Evolutionary conservation across 495 filamentous ascomycete genomes (phyloP), one percentile per base, ranked within the genome.

Genomic region (Clohesyomyces aquaticus): DNA sequence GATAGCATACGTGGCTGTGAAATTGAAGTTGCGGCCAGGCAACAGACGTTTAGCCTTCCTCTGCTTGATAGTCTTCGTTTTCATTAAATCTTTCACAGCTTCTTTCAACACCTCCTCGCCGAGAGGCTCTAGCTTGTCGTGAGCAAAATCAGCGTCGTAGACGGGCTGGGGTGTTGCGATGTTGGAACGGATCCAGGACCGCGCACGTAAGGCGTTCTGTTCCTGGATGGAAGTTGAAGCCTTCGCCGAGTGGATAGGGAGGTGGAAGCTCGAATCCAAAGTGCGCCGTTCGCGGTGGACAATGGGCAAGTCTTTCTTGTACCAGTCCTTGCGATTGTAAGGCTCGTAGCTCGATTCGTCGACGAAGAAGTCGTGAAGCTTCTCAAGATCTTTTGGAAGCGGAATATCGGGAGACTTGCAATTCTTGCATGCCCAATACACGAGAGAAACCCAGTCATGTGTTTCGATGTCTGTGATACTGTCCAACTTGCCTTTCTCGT

Each of bases 391-490:
- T 10, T 4, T 25, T 47, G 32, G 45, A 23, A 66, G 47, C 27
- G 45, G 38, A 4, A 85, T 62, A 18, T 53, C 25, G 1, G 58
- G 65, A 22, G 29, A 54, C 22, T 58, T 26, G 42, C 58, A 60
- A 48, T 80, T 79, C 14, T 77, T 72, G 43, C 74, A 74, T 16
- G 84, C 84, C 94, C 94, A 98, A 12, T 88, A 81, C 26, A 95
- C 81, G 11, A 96, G 71, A 38, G 71, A 73, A 27, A 81, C 78
- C 90, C 94, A 95, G 70, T 96, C 87, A 68, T 95, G 95, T 11
- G 75, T 78, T 29, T 84, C 77, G 4, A 91, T 77, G 63, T 95
- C 73, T 38, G 86, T 76, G 28, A 99, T 81, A 1, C 76, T 69
- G 1, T 89, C 87, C 0, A 98, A 63, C 52, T 88, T 78, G 9